Base-by-base conservation (phyloP, 2,329 filamentous ascomycete species). In the Leptosphaerulina australis region DNA sequence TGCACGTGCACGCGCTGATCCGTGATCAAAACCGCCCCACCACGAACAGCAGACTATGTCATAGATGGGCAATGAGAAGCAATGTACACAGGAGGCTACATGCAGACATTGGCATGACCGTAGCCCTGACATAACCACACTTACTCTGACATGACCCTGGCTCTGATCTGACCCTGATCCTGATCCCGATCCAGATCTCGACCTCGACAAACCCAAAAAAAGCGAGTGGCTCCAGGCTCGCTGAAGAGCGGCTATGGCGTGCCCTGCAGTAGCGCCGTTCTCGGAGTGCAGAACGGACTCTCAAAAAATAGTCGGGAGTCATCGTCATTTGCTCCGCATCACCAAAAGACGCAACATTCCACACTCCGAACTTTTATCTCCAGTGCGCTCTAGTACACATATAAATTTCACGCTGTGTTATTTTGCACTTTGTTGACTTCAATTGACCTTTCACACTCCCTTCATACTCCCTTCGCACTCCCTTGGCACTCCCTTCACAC, bases 1-100 rank as follows among this genome's bases (percentile, higher is more conserved):
- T 43, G 58, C 65, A 67, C 65, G 64, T 68, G 63, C 65, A 63
- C 67, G 63, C 64, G 25, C 52, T 38, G 28, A 37, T 15, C 11
- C 6, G 29, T 8, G 29, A 31, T 17, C 15, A 15, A 31, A 15
- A 7, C 44, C 5, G 48, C 52, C 54, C 48, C 55, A 36, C 52
- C 46, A 21, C 18, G 36, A 28, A 31, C 35, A 29, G 31, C n/a
- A 35, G 30, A 44, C 10, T 17, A 40, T 41, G 37, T 37, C 37
- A 22, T 14, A 41, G 48, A 26, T 15, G n/a, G n/a, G 44, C 22
- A 37, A 14, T 21, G 28, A 6, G 17, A 15, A 9, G 26, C 20
- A n/a, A 15, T 24, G n/a, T n/a, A n/a, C n/a, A n/a, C n/a, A n/a
- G n/a, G n/a, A n/a, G n/a, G n/a, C n/a, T n/a, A n/a, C n/a, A n/a